Evolutionary conservation across 2,329 filamentous ascomycete species (phyloP).

Genomic region (Penicillium sclerotiorum): DNA sequence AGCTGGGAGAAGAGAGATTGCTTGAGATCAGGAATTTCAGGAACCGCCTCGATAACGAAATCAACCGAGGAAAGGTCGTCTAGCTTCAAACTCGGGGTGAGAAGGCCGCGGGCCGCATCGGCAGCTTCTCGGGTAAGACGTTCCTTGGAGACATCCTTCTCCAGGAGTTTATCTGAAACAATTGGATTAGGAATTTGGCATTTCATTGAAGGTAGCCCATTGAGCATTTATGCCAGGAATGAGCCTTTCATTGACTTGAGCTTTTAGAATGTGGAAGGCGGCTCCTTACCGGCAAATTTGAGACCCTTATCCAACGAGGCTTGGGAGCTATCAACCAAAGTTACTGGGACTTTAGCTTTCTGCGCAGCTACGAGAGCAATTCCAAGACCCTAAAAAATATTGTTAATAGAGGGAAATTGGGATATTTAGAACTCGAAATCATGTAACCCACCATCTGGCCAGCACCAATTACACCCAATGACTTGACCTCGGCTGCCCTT

Average conservation of each 20-base stretch:
- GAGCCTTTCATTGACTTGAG: background rate
- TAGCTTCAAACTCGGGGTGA: constrained; percentile 72
- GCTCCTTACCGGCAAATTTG: constrained; percentile 73
- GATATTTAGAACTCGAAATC: background rate
- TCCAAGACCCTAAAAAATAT: constrained; percentile 71
- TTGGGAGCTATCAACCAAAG: constrained; percentile 80
- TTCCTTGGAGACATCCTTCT: constrained; percentile 88
- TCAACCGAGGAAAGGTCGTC: constrained; percentile 80
- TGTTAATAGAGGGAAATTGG: constrained; percentile 32
- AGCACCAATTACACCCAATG: constrained; percentile 86
- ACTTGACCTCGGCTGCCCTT: constrained; percentile 74
- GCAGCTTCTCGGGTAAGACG: constrained; percentile 82
- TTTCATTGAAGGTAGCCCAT: background rate
- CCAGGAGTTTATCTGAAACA: constrained; percentile 79
- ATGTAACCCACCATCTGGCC: constrained; percentile 80
- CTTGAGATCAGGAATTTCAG: constrained; percentile 87
- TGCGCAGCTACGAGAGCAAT: constrained; percentile 93
- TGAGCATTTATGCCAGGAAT: too few species aligned
- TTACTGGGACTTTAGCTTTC: constrained; percentile 80
- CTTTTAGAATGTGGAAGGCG: background rate
- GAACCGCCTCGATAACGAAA: constrained; percentile 97
- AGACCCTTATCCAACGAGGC: constrained; percentile 85
- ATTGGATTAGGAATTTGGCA: background rate
- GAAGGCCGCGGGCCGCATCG: constrained; percentile 68
- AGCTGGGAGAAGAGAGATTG: constrained; percentile 82